A percentile compares a stretch with the other conserved stretches of the same genome.
Evolutionary conservation across 179 eudicot species (phyloP).

Genomic region (Beta lomatogona): DNA sequence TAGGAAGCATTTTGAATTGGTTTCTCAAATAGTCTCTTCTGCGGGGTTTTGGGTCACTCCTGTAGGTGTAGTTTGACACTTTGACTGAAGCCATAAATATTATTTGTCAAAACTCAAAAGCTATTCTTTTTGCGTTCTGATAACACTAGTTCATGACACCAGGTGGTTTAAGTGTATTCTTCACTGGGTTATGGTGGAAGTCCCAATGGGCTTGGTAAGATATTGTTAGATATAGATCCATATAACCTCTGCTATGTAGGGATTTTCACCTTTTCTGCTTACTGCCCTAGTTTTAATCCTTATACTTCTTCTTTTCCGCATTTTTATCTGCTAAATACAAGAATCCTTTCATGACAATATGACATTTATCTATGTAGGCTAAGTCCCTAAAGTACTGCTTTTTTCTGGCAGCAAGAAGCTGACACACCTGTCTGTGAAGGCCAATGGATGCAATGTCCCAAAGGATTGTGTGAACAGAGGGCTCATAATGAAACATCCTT

Average conservation of each 20-base stretch:
- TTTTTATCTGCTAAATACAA: background rate
- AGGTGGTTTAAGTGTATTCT: no score
- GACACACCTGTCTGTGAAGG: conserved; percentile 76
- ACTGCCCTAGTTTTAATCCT: background rate
- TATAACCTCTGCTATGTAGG: background rate
- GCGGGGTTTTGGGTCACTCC: background rate
- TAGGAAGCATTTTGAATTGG: background rate
- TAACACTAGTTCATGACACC: background rate
- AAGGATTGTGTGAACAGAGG: conserved; percentile 68
- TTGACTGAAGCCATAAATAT: background rate
- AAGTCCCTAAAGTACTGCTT: background rate
- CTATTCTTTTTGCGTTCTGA: background rate
- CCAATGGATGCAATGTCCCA: conserved; percentile 76
- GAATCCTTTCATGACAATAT: background rate
- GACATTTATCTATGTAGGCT: background rate
- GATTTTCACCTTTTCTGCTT: background rate
- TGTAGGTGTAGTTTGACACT: background rate
- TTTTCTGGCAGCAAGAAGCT: conserved; percentile 61
- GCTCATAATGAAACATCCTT: conserved; percentile 56
- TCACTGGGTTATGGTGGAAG: background rate
- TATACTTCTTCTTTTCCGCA: background rate
- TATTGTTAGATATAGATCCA: background rate
- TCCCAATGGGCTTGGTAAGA: background rate
- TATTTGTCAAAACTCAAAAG: background rate
- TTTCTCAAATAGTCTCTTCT: background rate